phyloP scores from a whole-genome alignment of 1,284 basidiomycete species.

The Tilletia walkeri region DNA sequence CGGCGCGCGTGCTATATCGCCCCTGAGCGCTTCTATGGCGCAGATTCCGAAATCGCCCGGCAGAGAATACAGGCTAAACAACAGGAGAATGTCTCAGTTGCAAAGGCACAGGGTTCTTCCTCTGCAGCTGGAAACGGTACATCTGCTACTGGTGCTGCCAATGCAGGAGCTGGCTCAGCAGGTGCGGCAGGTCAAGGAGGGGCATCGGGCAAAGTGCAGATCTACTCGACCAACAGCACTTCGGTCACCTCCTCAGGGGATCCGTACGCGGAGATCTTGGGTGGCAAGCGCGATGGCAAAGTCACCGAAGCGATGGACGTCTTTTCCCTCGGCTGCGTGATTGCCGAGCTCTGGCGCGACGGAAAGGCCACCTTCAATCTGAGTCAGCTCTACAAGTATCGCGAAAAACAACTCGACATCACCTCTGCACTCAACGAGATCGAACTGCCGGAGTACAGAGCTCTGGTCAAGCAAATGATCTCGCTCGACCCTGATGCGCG shows the following conservation, averaged over 20 bases:
- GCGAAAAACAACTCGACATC: conserved; percentile 77
- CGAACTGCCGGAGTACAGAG: conserved; percentile 76
- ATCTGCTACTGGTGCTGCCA: not conserved
- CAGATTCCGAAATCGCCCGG: conserved; percentile 66
- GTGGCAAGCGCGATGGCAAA: conserved; percentile 64
- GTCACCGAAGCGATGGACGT: conserved; percentile 97
- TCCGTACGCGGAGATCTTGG: conserved; percentile 37
- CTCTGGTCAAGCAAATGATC: conserved; percentile 79
- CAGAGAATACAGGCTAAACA: conserved; percentile 60
- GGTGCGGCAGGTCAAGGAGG: not conserved
- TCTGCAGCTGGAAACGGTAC: not conserved
- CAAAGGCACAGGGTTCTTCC: conserved; percentile 13
- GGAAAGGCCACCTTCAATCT: conserved; percentile 90
- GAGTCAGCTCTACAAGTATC: conserved; percentile 92
- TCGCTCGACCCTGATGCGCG: conserved; percentile 72
- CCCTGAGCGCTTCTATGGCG: conserved; percentile 89
- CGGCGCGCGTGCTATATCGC: conserved; percentile 92
- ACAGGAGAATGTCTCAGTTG: conserved; percentile 50
- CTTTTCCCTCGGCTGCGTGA: conserved; percentile 90
- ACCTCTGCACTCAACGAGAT: conserved; percentile 73
- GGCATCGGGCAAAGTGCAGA: not conserved
- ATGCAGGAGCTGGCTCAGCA: not conserved
- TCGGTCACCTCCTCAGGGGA: conserved; percentile 21
- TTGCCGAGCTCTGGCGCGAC: conserved; percentile 94
- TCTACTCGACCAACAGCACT: conserved; percentile 22